Evolutionary conservation across 371 early-diverging fungal species (phyloP), one percentile per base, ranked within the genome.

Genomic region (Phascolomyces articulosus): DNA sequence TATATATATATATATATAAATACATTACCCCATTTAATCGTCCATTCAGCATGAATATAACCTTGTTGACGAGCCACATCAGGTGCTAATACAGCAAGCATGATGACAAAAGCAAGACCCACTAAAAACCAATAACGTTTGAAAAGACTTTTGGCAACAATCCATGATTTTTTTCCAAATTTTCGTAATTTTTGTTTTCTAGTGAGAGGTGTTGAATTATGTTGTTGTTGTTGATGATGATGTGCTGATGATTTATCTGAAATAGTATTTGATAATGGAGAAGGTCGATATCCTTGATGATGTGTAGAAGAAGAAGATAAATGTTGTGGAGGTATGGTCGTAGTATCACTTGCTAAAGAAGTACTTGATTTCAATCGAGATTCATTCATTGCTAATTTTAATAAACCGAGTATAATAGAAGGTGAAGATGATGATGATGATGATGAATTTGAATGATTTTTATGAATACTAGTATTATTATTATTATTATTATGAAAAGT

Each of bases 21-120:
- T 11, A 31, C 28, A 63, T n/a, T 77, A 82, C 82, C 91, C 78
- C 90, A 91, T 60, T 87, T 85, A 66, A 89, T 83, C 1, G 84
- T 71, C 73, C 83, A 87, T 68, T 90, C 86, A 48, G 86, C 78
- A 6, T 75, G 79, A 49, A 90, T 76, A 24, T 79, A 80, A 2
- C 90, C 90, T 4, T 71, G 73, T 34, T 80, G 84, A 64, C 81
- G 79, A 27, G 87, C 89, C 31, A 88, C 77, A 2, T 62, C 68
- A 8, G 91, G 91, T 55, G 77, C 84, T 40, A 71, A 69, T 29
- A 80, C 78, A 8, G 89, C 89, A 21, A 89, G 73, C n/a, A 74
- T 68, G 65, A 90, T 90, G 23, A 75, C 87, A 20, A 83, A 34
- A 9, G 73, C 74, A 21, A 90, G 80, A 1, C 90, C 88, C 53